Conservation (phyloP, 352 stramenopile genomes). For the Aphanomyces astaci region DNA sequence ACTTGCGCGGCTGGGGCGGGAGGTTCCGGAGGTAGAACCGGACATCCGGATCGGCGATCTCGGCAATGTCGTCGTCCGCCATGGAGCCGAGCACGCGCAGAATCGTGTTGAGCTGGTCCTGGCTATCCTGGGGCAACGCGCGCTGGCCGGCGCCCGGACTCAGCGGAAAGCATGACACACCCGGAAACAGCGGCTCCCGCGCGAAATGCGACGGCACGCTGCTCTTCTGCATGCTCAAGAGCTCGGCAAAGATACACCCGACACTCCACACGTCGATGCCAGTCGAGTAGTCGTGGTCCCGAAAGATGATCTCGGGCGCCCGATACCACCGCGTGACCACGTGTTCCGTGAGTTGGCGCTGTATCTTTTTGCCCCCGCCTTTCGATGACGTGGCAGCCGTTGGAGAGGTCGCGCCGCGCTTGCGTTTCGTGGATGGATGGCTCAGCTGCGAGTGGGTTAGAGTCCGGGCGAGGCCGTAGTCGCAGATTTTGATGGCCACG, state of each 20-base stretch:
- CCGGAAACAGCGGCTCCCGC: conserved; percentile 90
- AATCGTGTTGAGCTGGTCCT: conserved; percentile 82
- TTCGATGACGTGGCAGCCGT: conserved; percentile 29
- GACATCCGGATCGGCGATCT: conserved; percentile 78
- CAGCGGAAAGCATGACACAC: conserved; percentile 85
- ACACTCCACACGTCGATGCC: conserved; percentile 86
- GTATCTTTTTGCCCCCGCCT: conserved; percentile 51
- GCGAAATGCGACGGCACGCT: conserved; percentile 92
- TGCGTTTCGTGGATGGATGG: conserved; percentile 47
- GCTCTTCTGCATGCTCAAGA: conserved; percentile 95
- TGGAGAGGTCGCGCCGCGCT: conserved; percentile 28
- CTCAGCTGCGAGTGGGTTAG: conserved; percentile 53
- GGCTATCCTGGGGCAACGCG: conserved; percentile 71
- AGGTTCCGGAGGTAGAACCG: conserved; percentile 74
- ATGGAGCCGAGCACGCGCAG: conserved; percentile 83
- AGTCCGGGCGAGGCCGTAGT: conserved; percentile 71
- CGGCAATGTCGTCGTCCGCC: conserved; percentile 73
- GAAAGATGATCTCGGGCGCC: conserved; percentile 92
- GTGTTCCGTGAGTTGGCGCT: conserved; percentile 91
- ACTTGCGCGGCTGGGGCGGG: conserved; percentile 53
- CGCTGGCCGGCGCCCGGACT: conserved; percentile 63
- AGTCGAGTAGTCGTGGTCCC: conserved; percentile 80
- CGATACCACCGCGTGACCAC: conserved; percentile 94
- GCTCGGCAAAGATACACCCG: conserved; percentile 93
- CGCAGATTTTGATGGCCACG: conserved; percentile 82